Evolutionary conservation across 306 rosid genomes (phyloP), one percentile per base, ranked within the genome.

Genomic region (Mucuna pruriens): DNA sequence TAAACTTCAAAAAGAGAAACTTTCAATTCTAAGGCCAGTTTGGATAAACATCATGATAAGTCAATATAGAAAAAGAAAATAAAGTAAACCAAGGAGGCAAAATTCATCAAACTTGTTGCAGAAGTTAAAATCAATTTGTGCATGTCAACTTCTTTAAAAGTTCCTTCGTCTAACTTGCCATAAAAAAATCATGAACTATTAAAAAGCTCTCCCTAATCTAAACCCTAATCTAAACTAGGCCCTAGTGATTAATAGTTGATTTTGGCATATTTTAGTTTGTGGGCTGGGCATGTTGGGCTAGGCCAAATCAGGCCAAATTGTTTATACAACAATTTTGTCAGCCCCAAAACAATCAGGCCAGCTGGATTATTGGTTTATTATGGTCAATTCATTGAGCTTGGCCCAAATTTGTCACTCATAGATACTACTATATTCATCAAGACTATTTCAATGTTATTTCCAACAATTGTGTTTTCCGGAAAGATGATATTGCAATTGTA

Each of bases 391-490:
- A 69, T 17, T 42, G 77, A 42, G 70, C 57, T 78, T 36, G 29
- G 44, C 45, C 58, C 34, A 67, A 31, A 78, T 54, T 68, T 40
- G 61, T 55, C 48, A 40, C 38, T 4, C 39, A 44, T n/a, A 34
- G 42, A 23, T 45, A 19, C 26, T 20, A 45, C 66, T 63, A 73
- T 29, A 52, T 75, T 66, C 46, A 20, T 42, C 34, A 66, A 22
- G 49, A 76, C n/a, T 20, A 66, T 13, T 36, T 11, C 75, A 51
- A 65, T n/a, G 39, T 71, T 62, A 51, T 62, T 31, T 62, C 71
- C 20, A 67, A 54, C 52, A 49, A 8, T 22, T 51, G 82, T 70
- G 70, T 40, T 75, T 49, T 52, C 75, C 10, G 52, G 76, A 82
- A 70, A 60, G 78, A 52, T 23, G 23, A 40, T 76, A 71, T 29